phyloP scores from a whole-genome alignment of 1,139 yeast genomes.

The Nematodospora anomalae region DNA sequence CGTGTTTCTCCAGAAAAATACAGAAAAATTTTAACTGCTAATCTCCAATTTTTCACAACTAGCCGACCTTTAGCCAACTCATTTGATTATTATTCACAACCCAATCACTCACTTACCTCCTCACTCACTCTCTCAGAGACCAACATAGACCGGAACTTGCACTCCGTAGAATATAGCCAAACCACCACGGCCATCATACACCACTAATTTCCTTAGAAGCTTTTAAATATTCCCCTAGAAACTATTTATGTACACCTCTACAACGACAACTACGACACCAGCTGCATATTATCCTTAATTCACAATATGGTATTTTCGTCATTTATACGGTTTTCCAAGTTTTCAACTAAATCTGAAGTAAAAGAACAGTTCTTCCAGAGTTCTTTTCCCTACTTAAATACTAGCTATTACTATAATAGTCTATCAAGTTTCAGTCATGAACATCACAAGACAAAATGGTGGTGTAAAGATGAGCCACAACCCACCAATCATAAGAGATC shows the following conservation, averaged over 20 bases:
- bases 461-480: conserved; percentile 35
- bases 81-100: too few relatives aligned
- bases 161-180: too few relatives aligned
- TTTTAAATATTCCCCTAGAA: too few relatives aligned
- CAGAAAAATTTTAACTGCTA: too few relatives aligned
- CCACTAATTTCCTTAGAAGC: too few relatives aligned
- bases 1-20: too few relatives aligned
- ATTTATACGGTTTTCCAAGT: conserved; percentile 16
- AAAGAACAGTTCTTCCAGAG: conserved; percentile 42
- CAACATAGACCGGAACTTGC: too few relatives aligned
- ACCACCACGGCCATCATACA: too few relatives aligned
- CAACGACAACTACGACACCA: background rate
- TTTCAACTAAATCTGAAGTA: conserved; percentile 7
- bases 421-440: conserved; percentile 19
- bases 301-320: conserved; percentile 15
- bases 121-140: too few relatives aligned
- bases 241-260: conserved; percentile 1
- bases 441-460: conserved; percentile 13
- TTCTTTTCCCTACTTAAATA: conserved; percentile 35
- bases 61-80: too few relatives aligned
- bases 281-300: background rate
- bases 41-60: too few relatives aligned
- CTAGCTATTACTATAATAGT: conserved; percentile 18
- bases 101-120: too few relatives aligned
- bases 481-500: conserved; percentile 26